Conservation (phyloP, 352 stramenopile genomes). For the Globisporangium cystogenes region DNA sequence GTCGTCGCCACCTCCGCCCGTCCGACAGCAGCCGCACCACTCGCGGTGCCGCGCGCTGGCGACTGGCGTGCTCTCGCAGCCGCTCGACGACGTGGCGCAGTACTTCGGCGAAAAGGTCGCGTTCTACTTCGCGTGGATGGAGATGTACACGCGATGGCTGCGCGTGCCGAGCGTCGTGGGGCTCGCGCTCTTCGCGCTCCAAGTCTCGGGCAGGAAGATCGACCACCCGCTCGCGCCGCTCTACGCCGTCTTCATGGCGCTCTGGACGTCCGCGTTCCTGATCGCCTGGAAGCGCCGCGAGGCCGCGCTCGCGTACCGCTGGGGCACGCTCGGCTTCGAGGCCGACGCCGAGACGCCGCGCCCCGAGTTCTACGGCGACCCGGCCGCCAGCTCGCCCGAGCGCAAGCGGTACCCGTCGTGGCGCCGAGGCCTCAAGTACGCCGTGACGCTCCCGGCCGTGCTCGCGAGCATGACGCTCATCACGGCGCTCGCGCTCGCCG, state of each 20-base stretch:
- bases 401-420: conserved; percentile 57
- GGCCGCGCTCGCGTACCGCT: conserved; percentile 78
- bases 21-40: background rate
- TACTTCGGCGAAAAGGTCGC: conserved; percentile 90
- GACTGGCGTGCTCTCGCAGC: conserved; percentile 46
- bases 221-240: conserved; percentile 73
- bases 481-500: conserved; percentile 50
- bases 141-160: conserved; percentile 90
- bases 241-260: conserved; percentile 87
- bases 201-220: conserved; percentile 54
- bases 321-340: conserved; percentile 89
- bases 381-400: conserved; percentile 21
- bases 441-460: conserved; percentile 58
- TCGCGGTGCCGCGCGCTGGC: conserved; percentile 4
- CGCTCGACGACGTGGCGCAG: conserved; percentile 79
- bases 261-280: conserved; percentile 88
- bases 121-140: conserved; percentile 93
- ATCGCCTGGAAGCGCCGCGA: conserved; percentile 82
- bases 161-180: conserved; percentile 73
- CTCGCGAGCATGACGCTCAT: conserved; percentile 45
- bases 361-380: conserved; percentile 75
- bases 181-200: conserved; percentile 58
- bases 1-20: background rate
- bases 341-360: conserved; percentile 80
- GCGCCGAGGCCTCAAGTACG: conserved; percentile 77